These are phyloP conservation scores for Chaetomium fimeti DNA, from an alignment of 495 filamentous ascomycete genomes.

Conservation along the genomic window DNA sequence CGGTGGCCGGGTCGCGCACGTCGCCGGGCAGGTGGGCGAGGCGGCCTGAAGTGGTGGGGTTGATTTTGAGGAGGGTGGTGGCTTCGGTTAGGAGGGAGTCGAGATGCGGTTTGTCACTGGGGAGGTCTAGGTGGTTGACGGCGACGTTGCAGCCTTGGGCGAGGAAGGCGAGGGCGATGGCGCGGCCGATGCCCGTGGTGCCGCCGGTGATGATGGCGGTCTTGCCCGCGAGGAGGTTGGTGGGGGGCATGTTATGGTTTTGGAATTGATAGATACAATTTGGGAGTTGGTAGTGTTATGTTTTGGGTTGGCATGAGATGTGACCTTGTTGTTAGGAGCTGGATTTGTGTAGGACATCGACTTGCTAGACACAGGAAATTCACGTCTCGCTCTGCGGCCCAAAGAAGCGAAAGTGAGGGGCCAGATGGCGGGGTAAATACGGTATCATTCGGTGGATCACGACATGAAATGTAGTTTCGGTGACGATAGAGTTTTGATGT, in stretches of 20 bases:
- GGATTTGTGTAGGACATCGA: too few relatives aligned
- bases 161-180: slow-evolving; percentile 69
- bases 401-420: slow-evolving; percentile 5
- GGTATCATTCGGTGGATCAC: not conserved
- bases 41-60: slow-evolving; percentile 41
- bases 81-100: slow-evolving; percentile 55
- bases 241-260: slow-evolving; percentile 36
- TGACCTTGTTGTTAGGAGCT: too few relatives aligned
- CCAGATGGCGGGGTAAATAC: slow-evolving; percentile 15
- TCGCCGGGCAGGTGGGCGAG: slow-evolving; percentile 65
- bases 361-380: too few relatives aligned
- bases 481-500: too few relatives aligned
- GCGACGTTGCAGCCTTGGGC: slow-evolving; percentile 66
- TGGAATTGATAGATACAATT: not conserved
- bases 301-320: not conserved
- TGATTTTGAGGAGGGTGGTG: slow-evolving; percentile 37
- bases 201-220: slow-evolving; percentile 75
- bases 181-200: slow-evolving; percentile 73
- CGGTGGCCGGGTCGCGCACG: slow-evolving; percentile 63
- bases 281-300: not conserved
- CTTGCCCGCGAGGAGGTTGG: slow-evolving; percentile 62
- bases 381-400: too few relatives aligned
- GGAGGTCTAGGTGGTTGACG: slow-evolving; percentile 66
- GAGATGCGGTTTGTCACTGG: slow-evolving; percentile 53
- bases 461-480: too few relatives aligned